These are phyloP conservation scores for Fusarium illudens DNA, from an alignment of 2,329 filamentous ascomycete species.

Conservation along the genomic window DNA sequence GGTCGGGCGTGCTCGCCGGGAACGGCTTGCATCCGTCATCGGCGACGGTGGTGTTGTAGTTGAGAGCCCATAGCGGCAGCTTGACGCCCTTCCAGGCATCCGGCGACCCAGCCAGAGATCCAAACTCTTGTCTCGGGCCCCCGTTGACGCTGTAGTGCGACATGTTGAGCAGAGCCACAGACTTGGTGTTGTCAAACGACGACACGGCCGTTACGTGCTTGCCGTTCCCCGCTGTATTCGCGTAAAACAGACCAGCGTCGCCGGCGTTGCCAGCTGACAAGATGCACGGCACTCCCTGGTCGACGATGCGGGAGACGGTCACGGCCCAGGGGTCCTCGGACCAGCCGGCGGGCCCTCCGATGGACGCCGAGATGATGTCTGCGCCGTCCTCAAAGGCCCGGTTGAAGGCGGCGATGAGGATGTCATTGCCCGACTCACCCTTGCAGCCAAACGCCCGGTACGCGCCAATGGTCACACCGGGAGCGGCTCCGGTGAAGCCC, in stretches of 20 bases:
- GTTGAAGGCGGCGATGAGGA: conserved; percentile 67
- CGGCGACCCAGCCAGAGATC: conserved; percentile 54
- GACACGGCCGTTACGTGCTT: conserved; percentile 58
- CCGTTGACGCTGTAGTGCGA: conserved; percentile 53
- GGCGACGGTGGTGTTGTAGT: conserved; percentile 56
- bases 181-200: conserved; percentile 58
- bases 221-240: conserved; percentile 58
- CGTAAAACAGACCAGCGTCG: conserved; percentile 57
- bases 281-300: conserved; percentile 61
- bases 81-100: conserved; percentile 55
- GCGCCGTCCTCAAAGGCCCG: conserved; percentile 68
- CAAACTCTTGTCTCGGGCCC: conserved; percentile 49
- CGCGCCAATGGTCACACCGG: conserved; percentile 63
- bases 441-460: conserved; percentile 67
- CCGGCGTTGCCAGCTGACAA: conserved; percentile 64
- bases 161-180: conserved; percentile 53
- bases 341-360: conserved; percentile 63
- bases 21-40: conserved; percentile 62
- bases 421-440: conserved; percentile 61
- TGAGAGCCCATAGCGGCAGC: conserved; percentile 60
- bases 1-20: conserved; percentile 63
- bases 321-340: conserved; percentile 60
- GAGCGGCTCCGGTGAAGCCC: conserved; percentile 66
- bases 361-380: conserved; percentile 64
- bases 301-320: conserved; percentile 61